A percentile compares a stretch with the other conserved stretches of the same genome.
phyloP scores from a whole-genome alignment of 2,329 filamentous ascomycete genomes.

The Pezicula rhizophila region DNA sequence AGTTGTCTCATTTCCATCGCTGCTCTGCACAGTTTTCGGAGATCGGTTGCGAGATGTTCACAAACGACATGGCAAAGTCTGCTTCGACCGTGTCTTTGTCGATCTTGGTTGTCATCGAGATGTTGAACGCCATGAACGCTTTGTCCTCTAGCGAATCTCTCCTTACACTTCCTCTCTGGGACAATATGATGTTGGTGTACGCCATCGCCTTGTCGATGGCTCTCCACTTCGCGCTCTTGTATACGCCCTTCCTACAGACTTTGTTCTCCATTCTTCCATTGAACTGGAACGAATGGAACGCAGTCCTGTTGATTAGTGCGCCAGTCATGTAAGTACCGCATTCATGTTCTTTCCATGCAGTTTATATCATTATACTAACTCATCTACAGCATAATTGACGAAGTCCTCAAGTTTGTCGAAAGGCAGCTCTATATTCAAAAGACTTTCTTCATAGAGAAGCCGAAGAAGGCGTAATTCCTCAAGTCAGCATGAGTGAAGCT shows the following conservation, averaged over 20 bases:
- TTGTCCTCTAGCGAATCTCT: conserved; percentile 93
- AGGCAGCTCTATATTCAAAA: conserved; percentile 40
- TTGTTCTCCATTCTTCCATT: conserved; percentile 89
- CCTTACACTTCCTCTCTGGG: conserved; percentile 89
- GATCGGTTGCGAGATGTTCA: conserved; percentile 89
- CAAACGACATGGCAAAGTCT: conserved; percentile 76
- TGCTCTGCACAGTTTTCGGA: conserved; percentile 81
- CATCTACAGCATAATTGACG: conserved; percentile 55
- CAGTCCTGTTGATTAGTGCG: conserved; percentile 79
- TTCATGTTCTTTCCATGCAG: not conserved
- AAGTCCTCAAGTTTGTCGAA: conserved; percentile 60
- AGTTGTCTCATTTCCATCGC: conserved; percentile 88
- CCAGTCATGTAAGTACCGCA: conserved; percentile 75
- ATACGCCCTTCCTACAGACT: conserved; percentile 80
- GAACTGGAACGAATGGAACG: conserved; percentile 83
- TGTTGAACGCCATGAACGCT: conserved; percentile 99
- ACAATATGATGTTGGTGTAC: conserved; percentile 97
- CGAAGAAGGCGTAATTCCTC: conserved; percentile 25
- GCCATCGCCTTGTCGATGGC: conserved; percentile 90
- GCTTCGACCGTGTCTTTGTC: conserved; percentile 91
- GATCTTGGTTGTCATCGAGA: conserved; percentile 93
- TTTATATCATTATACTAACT: conserved; percentile 9
- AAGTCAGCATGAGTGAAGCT: conserved; percentile 5
- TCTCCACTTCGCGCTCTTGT: conserved; percentile 89
- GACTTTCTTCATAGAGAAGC: conserved; percentile 17